Conservation (phyloP, 163 green algal genomes). For the Prototheca wickerhamii region DNA sequence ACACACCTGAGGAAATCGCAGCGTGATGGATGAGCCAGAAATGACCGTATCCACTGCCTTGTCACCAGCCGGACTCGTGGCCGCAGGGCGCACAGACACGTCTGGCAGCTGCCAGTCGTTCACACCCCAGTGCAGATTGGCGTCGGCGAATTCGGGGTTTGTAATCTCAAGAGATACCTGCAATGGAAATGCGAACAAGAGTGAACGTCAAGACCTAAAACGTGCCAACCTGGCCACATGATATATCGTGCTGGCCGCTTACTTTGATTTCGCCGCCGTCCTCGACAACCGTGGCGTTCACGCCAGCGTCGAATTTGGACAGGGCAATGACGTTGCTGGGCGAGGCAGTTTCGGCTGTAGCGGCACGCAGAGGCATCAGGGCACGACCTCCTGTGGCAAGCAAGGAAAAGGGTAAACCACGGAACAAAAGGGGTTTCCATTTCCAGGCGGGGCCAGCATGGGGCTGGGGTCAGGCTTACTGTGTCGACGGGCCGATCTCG, state of each 20-base stretch:
- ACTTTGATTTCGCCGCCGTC: slow-evolving; percentile 1
- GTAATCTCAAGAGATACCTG: not conserved
- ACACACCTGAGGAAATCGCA: slow-evolving; percentile 36
- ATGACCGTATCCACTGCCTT: slow-evolving; percentile 60
- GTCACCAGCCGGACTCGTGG: slow-evolving; percentile 44
- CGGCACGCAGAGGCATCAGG: too few relatives aligned
- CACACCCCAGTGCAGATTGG: slow-evolving; percentile 55
- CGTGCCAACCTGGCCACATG: slow-evolving; percentile 8
- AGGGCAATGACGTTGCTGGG: too few relatives aligned
- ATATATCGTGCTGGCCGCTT: not conserved
- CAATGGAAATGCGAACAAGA: not conserved
- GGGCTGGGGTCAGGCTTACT: too few relatives aligned
- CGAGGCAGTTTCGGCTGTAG: too few relatives aligned
- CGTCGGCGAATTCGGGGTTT: not conserved
- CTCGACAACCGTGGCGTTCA: not conserved
- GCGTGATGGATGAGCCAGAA: slow-evolving; percentile 17
- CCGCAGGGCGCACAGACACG: slow-evolving; percentile 25
- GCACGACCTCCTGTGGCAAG: too few relatives aligned
- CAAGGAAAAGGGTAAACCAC: too few relatives aligned
- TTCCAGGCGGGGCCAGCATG: too few relatives aligned
- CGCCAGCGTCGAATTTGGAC: slow-evolving; percentile 1
- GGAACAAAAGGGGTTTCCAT: too few relatives aligned
- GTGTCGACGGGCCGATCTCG: too few relatives aligned
- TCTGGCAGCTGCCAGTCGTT: slow-evolving; percentile 52
- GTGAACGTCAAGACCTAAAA: not conserved